A percentile compares a stretch with the other conserved stretches of the same genome.
Conservation (phyloP, 2,329 filamentous ascomycete genomes). For the Elsinoe batatas region DNA sequence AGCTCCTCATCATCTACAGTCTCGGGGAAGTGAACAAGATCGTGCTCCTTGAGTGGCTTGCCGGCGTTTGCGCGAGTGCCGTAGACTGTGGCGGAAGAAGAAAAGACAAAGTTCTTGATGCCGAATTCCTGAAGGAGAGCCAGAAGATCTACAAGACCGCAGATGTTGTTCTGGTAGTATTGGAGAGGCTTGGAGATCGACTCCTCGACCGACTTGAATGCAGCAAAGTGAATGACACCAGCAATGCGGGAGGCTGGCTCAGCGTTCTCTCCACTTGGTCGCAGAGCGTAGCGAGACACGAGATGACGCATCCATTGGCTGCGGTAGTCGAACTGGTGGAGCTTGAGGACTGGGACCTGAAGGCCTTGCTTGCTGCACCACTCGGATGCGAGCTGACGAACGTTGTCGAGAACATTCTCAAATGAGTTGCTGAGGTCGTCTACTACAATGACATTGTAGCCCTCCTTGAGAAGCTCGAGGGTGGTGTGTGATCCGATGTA, state of each 20-base stretch:
- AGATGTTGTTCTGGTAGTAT: slow-evolving; percentile 61
- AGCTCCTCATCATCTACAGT: slow-evolving; percentile 32
- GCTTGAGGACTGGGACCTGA: slow-evolving; percentile 35
- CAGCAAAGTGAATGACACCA: slow-evolving; percentile 61
- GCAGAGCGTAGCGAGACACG: slow-evolving; percentile 25
- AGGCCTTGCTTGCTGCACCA: slow-evolving; percentile 32
- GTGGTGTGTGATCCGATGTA: slow-evolving; percentile 49
- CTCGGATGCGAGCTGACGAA: slow-evolving; percentile 28
- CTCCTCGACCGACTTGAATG: slow-evolving; percentile 56
- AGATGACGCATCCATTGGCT: slow-evolving; percentile 29
- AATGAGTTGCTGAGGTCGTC: slow-evolving; percentile 40
- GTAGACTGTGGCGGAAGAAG: slow-evolving; percentile 58
- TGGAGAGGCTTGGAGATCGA: slow-evolving; percentile 51
- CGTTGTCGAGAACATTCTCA: slow-evolving; percentile 29
- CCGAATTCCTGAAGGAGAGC: slow-evolving; percentile 47
- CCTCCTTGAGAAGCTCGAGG: slow-evolving; percentile 44
- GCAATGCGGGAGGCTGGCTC: slow-evolving; percentile 41
- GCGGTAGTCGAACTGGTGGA: slow-evolving; percentile 32
- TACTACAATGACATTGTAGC: slow-evolving; percentile 43
- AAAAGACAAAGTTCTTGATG: slow-evolving; percentile 59
- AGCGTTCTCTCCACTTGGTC: slow-evolving; percentile 19
- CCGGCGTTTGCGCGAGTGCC: slow-evolving; percentile 30
- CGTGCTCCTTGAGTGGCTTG: slow-evolving; percentile 20
- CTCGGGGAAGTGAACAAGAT: slow-evolving; percentile 28
- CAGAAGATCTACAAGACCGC: slow-evolving; percentile 52